Evolutionary conservation across 192 early-diverging fungal genomes (phyloP).

Genomic region (Jimgerdemannia lactiflua): DNA sequence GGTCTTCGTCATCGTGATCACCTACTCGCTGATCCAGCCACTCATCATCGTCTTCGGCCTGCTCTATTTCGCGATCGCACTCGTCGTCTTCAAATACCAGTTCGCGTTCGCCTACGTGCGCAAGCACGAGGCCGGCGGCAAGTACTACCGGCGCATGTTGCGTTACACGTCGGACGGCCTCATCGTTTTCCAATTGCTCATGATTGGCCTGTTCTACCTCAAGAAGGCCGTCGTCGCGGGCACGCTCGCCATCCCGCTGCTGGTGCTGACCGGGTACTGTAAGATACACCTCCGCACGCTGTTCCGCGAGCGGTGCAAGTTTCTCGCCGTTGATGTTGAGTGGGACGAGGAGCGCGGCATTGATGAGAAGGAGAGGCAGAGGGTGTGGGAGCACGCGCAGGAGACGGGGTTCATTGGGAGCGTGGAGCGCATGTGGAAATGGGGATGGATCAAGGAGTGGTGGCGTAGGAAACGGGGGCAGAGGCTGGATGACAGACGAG

Average conservation of each 20-base stretch:
- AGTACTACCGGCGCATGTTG: constrained; percentile 48
- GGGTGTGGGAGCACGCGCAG: not conserved
- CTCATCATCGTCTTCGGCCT: constrained; percentile 54
- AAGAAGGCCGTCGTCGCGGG: constrained; percentile 33
- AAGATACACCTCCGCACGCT: constrained; percentile 41
- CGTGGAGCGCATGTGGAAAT: constrained; percentile 2
- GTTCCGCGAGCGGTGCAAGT: constrained; percentile 44
- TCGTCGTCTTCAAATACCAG: constrained; percentile 59
- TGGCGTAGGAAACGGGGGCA: not conserved
- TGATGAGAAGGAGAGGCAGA: not conserved
- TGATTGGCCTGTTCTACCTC: constrained; percentile 52
- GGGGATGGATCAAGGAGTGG: not conserved
- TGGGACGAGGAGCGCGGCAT: not conserved
- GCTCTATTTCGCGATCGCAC: constrained; percentile 48
- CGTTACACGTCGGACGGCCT: constrained; percentile 57
- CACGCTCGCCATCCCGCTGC: constrained; percentile 37
- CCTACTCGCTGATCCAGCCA: constrained; percentile 57
- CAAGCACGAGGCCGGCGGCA: constrained; percentile 55
- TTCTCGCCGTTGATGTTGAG: constrained; percentile 33
- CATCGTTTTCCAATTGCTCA: constrained; percentile 53
- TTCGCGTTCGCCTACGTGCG: constrained; percentile 59
- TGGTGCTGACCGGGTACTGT: constrained; percentile 44
- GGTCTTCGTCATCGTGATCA: constrained; percentile 57
- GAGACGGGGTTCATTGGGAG: not conserved
- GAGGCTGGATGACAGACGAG: not conserved